phyloP scores from a whole-genome alignment of 495 filamentous ascomycete species.

The Usnea hakonensis region DNA sequence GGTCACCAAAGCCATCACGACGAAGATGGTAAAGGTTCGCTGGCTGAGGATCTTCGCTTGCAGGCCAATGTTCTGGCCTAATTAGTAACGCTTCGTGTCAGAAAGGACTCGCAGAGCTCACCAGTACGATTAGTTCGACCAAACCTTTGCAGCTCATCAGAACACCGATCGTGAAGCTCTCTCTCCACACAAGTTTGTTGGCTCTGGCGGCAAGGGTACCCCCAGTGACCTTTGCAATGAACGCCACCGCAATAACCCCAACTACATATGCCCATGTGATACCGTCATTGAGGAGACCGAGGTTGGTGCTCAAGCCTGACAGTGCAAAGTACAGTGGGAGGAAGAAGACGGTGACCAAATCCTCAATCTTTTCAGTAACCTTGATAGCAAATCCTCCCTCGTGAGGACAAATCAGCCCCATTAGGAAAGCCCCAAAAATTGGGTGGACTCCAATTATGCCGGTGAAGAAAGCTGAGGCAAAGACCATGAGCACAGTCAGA shows the following conservation, averaged over 20 bases:
- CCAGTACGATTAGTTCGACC: constrained; percentile 90
- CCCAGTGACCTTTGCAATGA: constrained; percentile 76
- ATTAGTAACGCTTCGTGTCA: constrained; percentile 4
- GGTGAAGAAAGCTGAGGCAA: constrained; percentile 90
- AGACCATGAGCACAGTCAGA: constrained; percentile 68
- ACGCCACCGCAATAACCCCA: constrained; percentile 74
- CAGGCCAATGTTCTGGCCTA: constrained; percentile 75
- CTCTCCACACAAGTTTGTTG: constrained; percentile 82
- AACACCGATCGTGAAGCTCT: constrained; percentile 83
- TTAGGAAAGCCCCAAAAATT: constrained; percentile 83
- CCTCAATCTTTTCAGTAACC: constrained; percentile 92
- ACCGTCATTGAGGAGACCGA: constrained; percentile 75
- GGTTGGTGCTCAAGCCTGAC: constrained; percentile 81
- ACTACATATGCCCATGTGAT: constrained; percentile 91
- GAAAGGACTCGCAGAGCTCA: constrained; percentile 36
- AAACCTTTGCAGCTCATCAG: constrained; percentile 98
- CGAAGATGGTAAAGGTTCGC: constrained; percentile 93
- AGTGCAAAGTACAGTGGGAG: constrained; percentile 92
- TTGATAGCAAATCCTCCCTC: constrained; percentile 93
- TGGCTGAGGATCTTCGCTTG: constrained; percentile 83
- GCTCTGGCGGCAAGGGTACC: constrained; percentile 72
- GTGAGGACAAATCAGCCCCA: constrained; percentile 89
- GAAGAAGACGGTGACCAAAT: constrained; percentile 81
- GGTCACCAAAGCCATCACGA: constrained; percentile 93
- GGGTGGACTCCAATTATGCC: constrained; percentile 87